Evolutionary conservation across 257 asterid species (phyloP), one percentile per base, ranked within the genome.

Genomic region (Ilex asprella): DNA sequence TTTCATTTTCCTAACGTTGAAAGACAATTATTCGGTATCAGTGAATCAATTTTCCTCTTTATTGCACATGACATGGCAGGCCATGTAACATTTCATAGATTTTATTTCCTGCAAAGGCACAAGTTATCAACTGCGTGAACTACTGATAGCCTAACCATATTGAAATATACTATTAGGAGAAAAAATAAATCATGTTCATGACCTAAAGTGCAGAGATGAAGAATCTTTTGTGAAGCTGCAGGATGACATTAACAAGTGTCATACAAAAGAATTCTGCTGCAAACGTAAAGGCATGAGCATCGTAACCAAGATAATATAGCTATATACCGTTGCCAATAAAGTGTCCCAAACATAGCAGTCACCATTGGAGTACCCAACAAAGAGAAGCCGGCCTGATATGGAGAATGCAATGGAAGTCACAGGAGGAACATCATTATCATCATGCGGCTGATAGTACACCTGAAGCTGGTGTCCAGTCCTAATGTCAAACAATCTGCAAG

Each of bases 391-490:
- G 21, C 99, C 99, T 3, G 97, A 89, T 62, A 80, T 76, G 51
- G 99, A 93, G 76, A 93, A 93, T 46, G 97, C 95, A 77, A 93
- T 85, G 31, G 97, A 89, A 65, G 87, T 87, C 31, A 87, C 97
- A 15, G 52, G 88, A 57, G 84, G 86, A 69, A 73, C 77, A 67
- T 82, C 99, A 61, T 77, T 81, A 59, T 85, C 95, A 51, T 70
- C 79, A 41, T 81, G 92, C 15, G 78, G 88, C 70, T 89, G 97
- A 70, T 47, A 70, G 78, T 93, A 93, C 77, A 80, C 95, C 76
- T 93, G 99, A 44, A 93, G 81, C 90, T 89, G 94, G 71, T 93
- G 99, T 58, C 99, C 99, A 43, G 99, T 93, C 79, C 99, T 82
- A 70, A 89, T 84, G 76, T 93, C 99, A 69, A 80, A 93, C 10